Evolutionary conservation across 257 asterid species (phyloP), one percentile per base, ranked within the genome.

Genomic region (Misopates orontium): DNA sequence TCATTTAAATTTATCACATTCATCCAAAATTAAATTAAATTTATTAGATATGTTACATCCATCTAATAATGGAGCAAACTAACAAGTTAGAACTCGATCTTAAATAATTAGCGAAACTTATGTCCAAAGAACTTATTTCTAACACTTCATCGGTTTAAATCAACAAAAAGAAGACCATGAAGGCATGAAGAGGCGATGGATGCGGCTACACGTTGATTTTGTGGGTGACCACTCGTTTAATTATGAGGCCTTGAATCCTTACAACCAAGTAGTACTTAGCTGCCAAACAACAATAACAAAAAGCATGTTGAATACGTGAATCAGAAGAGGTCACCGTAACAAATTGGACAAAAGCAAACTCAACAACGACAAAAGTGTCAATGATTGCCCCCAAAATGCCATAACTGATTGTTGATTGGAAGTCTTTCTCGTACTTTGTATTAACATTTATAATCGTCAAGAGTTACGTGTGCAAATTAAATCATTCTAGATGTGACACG

Each of bases 301-400:
- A 54, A 3, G 36, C 15, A 56, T n/a, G 60, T 40, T 25, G 32
- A 60, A 39, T 49, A 59, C 12, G 39, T 60, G 36, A 20, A 60
- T 28, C 31, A 17, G 20, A 36, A 42, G 9, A 62, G 56, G 42
- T 15, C 70, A 53, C 70, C 62, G 0, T 66, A 31, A 65, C 62
- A 15, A 66, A 53, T 66, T 42, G 24, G 19, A 19, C 44, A 14
- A 39, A 66, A 39, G 13, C 20, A 24, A 66, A 8, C 15, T 21
- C 23, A 10, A 44, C 47, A 57, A 44, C 56, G 72, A 56, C 49
- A 45, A 68, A 67, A 56, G 10, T 17, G 10, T 36, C 62, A 4
- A 50, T 39, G 23, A 28, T 28, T 2, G 20, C 8, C 15, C 40
- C 49, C 63, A 28, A 48, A 28, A 10, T 18, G 19, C 59, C 42